Conservation (phyloP, 1,284 basidiomycete genomes). For the Fereydounia khargensis region DNA sequence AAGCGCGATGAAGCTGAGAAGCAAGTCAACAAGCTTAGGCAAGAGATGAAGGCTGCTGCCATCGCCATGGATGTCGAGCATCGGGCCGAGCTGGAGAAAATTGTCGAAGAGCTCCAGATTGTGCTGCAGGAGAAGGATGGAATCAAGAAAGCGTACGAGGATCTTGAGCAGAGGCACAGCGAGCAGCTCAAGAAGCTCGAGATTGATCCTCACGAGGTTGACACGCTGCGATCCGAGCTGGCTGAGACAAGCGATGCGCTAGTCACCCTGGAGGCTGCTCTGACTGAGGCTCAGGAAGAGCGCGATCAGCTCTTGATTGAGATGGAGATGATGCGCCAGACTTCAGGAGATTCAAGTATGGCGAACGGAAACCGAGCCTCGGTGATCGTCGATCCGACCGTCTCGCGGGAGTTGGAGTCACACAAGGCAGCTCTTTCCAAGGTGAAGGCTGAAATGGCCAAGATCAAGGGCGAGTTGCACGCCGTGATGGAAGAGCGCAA, state of each 20-base stretch:
- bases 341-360: slow-evolving; percentile 6
- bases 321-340: slow-evolving; percentile 39
- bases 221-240: slow-evolving; percentile 64
- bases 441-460: slow-evolving; percentile 30
- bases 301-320: slow-evolving; percentile 52
- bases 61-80: slow-evolving; percentile 13
- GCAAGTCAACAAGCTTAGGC: slow-evolving; percentile 4
- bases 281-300: slow-evolving; percentile 56
- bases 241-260: slow-evolving; percentile 56
- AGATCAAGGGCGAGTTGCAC: slow-evolving; percentile 71
- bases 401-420: slow-evolving; percentile 66
- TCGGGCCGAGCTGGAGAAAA: slow-evolving; percentile 18
- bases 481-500: slow-evolving; percentile 69
- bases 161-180: slow-evolving; percentile 28
- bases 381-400: slow-evolving; percentile 12
- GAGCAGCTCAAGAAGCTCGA: slow-evolving; percentile 22
- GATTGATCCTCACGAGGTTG: slow-evolving; percentile 62
- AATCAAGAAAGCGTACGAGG: slow-evolving; percentile 26
- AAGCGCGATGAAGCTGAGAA: slow-evolving; percentile 1
- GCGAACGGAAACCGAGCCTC: slow-evolving; percentile 1
- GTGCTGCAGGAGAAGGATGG: slow-evolving; percentile 17
- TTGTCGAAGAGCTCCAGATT: slow-evolving; percentile 20
- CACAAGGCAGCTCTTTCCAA: slow-evolving; percentile 71
- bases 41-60: slow-evolving; percentile 7
- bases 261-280: slow-evolving; percentile 54